phyloP scores from a whole-genome alignment of 2,329 filamentous ascomycete genomes.

The Tolypocladium sp. region DNA sequence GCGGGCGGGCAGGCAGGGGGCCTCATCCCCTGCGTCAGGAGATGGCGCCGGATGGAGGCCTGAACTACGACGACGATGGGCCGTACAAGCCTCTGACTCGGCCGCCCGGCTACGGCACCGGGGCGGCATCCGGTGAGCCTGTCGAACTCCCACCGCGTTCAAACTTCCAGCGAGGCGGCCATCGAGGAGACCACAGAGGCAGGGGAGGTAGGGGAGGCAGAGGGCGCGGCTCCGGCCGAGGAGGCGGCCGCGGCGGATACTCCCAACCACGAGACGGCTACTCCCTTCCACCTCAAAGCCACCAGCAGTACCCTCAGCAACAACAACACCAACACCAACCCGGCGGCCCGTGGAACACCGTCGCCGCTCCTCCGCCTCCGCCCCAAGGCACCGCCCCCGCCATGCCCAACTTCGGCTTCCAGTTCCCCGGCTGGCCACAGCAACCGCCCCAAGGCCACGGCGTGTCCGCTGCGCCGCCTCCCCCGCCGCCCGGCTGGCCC shows the following conservation, averaged over 20 bases:
- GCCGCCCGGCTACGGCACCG: slow-evolving; percentile 52
- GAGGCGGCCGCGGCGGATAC: slow-evolving; percentile 25
- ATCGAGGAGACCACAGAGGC: slow-evolving; percentile 37
- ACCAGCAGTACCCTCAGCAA: slow-evolving; percentile 3
- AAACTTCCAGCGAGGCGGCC: slow-evolving; percentile 27
- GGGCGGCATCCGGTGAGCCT: slow-evolving; percentile 31
- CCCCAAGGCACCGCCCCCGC: slow-evolving; percentile 11
- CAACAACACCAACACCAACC: slow-evolving; percentile 7
- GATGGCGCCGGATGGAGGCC: slow-evolving; percentile 28
- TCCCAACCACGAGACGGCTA: slow-evolving; percentile 27
- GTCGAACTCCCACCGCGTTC: slow-evolving; percentile 22
- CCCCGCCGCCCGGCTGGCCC: slow-evolving; percentile 27
- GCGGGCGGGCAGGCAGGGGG: slow-evolving; percentile 23
- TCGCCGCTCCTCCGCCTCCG: not conserved
- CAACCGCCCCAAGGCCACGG: slow-evolving; percentile 14
- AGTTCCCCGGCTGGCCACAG: slow-evolving; percentile 33
- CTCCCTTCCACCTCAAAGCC: slow-evolving; percentile 27
- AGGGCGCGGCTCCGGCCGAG: slow-evolving; percentile 31
- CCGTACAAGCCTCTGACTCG: slow-evolving; percentile 64
- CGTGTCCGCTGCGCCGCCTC: slow-evolving; percentile 27
- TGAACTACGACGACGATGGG: slow-evolving; percentile 60
- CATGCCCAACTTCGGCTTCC: slow-evolving; percentile 31
- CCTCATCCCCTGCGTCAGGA: slow-evolving; percentile 32
- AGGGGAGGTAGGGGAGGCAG: slow-evolving; percentile 33
- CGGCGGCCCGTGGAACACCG: slow-evolving; percentile 8